These are phyloP conservation scores for Oehlia diaphana DNA, from an alignment of 192 early-diverging fungal species.

Conservation along the genomic window DNA sequence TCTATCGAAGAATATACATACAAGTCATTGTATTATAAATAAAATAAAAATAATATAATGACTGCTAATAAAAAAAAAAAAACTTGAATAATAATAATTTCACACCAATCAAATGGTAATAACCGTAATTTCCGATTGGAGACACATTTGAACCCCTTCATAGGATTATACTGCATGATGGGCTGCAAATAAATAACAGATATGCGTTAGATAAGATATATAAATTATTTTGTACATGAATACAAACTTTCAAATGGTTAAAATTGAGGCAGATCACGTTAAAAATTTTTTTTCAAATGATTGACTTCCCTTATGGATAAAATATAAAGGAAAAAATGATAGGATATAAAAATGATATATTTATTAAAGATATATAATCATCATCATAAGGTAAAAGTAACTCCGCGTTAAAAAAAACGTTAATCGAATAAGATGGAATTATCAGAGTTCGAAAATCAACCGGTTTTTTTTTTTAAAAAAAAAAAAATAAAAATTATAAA, in stretches of 20 bases:
- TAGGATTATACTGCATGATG: neutral
- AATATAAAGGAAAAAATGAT: too few species aligned
- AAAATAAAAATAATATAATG: too few species aligned
- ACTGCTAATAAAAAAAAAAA: neutral
- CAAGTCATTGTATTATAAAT: neutral
- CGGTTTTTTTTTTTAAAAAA: too few species aligned
- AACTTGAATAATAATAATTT: neutral
- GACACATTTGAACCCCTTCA: neutral
- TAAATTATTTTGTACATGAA: neutral
- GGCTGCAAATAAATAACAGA: neutral
- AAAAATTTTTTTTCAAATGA: too few species aligned
- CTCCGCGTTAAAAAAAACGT: neutral
- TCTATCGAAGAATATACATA: neutral
- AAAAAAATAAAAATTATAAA: too few species aligned
- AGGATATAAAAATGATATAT: too few species aligned
- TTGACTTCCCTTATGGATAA: too few species aligned
- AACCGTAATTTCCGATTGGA: slow-evolving; percentile 6
- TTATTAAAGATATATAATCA: neutral
- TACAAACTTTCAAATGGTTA: neutral
- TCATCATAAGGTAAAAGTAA: neutral
- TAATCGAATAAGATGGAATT: too few species aligned
- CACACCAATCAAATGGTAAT: neutral
- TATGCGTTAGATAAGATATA: neutral
- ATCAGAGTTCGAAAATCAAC: too few species aligned
- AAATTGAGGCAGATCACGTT: neutral